Evolutionary conservation across 2,329 filamentous ascomycete genomes (phyloP).

Genomic region (Cytospora piceicola): DNA sequence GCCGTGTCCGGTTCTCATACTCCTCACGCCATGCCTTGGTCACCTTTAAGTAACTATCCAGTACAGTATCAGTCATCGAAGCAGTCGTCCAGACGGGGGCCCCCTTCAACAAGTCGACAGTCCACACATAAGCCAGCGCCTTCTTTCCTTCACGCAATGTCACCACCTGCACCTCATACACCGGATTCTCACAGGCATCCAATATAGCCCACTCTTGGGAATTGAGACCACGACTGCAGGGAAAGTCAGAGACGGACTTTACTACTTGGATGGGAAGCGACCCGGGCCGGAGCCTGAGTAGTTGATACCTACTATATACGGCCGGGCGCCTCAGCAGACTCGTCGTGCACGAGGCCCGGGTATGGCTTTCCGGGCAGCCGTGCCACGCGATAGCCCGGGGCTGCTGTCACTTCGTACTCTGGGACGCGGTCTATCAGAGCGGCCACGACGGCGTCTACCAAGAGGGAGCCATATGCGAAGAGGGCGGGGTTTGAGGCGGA

Average conservation of each 20-base stretch:
- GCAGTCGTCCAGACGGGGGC: conserved; percentile 1
- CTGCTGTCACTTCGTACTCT: conserved; percentile 4
- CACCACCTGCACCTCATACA: conserved; percentile 25
- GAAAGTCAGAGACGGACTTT: neutral
- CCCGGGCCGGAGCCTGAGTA: neutral
- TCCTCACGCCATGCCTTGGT: conserved; percentile 13
- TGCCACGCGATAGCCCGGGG: conserved; percentile 28
- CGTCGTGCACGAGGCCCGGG: conserved; percentile 29
- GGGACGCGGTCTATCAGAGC: conserved; percentile 30
- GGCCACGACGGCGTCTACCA: conserved; percentile 25
- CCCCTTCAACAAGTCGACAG: neutral
- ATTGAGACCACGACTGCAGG: conserved; percentile 4
- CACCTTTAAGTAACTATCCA: neutral
- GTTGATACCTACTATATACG: conserved; percentile 22
- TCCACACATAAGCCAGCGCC: conserved; percentile 19
- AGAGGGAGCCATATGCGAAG: conserved; percentile 29
- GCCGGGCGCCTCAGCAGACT: conserved; percentile 14
- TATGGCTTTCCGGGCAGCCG: conserved; percentile 27
- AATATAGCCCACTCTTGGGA: conserved; percentile 25
- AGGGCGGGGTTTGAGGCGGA: conserved; percentile 18
- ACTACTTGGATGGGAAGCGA: neutral
- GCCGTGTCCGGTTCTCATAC: neutral
- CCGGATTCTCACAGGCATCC: conserved; percentile 29
- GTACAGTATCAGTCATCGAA: neutral
- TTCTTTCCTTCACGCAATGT: conserved; percentile 9